phyloP scores from a whole-genome alignment of 2,329 filamentous ascomycete genomes.

The Xylariaceae sp. region DNA sequence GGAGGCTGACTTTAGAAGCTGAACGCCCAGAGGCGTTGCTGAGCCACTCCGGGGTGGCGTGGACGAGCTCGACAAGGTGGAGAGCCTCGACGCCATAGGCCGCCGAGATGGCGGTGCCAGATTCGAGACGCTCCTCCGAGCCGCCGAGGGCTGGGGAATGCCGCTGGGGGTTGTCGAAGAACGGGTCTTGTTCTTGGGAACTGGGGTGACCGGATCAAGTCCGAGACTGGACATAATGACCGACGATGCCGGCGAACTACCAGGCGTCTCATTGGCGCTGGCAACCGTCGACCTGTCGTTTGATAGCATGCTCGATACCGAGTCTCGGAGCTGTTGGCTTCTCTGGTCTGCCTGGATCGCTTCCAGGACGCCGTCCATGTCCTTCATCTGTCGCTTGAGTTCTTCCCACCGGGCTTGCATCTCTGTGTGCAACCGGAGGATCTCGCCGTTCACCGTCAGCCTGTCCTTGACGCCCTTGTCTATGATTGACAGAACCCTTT shows the following conservation, averaged over 20 bases:
- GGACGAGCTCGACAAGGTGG: slow-evolving; percentile 36
- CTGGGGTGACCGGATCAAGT: slow-evolving; percentile 43
- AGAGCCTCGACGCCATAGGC: slow-evolving; percentile 39
- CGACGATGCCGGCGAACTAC: slow-evolving; percentile 59
- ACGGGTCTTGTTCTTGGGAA: slow-evolving; percentile 40
- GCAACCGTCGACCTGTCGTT: slow-evolving; percentile 68
- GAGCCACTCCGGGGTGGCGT: slow-evolving; percentile 39
- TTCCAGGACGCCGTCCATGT: slow-evolving; percentile 70
- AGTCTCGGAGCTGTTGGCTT: slow-evolving; percentile 78
- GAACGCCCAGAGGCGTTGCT: slow-evolving; percentile 43
- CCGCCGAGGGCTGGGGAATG: slow-evolving; percentile 37
- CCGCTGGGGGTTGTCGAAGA: slow-evolving; percentile 43
- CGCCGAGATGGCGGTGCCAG: slow-evolving; percentile 41
- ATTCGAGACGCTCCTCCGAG: slow-evolving; percentile 42
- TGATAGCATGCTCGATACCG: slow-evolving; percentile 85
- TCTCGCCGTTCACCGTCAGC: slow-evolving; percentile 95
- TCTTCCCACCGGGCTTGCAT: slow-evolving; percentile 77
- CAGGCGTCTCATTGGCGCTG: slow-evolving; percentile 65
- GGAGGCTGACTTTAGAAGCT: slow-evolving; percentile 40
- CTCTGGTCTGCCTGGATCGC: slow-evolving; percentile 60
- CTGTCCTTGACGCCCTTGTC: slow-evolving; percentile 93
- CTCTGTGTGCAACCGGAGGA: slow-evolving; percentile 77
- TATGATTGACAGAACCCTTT: slow-evolving; percentile 84
- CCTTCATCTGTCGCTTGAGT: slow-evolving; percentile 69
- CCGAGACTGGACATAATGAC: slow-evolving; percentile 55